These are phyloP conservation scores for Aspergillus sp. DNA, from an alignment of 2,329 filamentous ascomycete genomes.

Conservation along the genomic window DNA sequence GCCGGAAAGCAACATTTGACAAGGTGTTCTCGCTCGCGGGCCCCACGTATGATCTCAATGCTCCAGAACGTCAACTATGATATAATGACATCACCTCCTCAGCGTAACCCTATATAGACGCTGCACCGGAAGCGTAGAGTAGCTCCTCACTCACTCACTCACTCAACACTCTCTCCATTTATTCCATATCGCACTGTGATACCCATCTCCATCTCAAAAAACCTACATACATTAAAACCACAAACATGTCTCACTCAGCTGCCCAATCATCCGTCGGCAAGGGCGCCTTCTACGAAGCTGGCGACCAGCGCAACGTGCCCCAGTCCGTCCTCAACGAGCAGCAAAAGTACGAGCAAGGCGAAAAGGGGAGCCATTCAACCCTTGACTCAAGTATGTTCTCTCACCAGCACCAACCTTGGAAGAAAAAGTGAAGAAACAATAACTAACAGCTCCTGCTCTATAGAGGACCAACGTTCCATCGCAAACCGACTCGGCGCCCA, in stretches of 20 bases:
- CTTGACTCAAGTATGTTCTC: conserved; percentile 66
- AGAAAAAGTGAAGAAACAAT: background rate
- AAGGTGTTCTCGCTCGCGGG: background rate
- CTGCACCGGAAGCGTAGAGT: background rate
- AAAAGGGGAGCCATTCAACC: conserved; percentile 65
- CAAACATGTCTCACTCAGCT: conserved; percentile 25
- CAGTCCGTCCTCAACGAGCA: conserved; percentile 53
- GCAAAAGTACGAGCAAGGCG: conserved; percentile 70
- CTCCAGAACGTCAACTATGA: conserved; percentile 6
- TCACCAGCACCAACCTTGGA: background rate
- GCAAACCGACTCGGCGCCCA: conserved; percentile 45
- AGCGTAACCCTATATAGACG: conserved; percentile 1
- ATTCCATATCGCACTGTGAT: background rate
- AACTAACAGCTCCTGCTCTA: background rate
- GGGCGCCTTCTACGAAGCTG: conserved; percentile 67
- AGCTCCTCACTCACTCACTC: background rate
- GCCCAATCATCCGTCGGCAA: conserved; percentile 67
- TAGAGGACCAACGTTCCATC: conserved; percentile 47
- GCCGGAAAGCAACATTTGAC: background rate
- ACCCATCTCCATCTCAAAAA: background rate
- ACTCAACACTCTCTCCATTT: background rate
- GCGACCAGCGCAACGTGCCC: conserved; percentile 69
- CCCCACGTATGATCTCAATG: conserved; percentile 23
- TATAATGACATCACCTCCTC: conserved; percentile 7
- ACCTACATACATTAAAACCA: conserved; percentile 30